Percentiles rank a stretch among this genome's conserved stretches.
phyloP scores from a whole-genome alignment of 2,329 filamentous ascomycete genomes.

The Boeremia exigua region DNA sequence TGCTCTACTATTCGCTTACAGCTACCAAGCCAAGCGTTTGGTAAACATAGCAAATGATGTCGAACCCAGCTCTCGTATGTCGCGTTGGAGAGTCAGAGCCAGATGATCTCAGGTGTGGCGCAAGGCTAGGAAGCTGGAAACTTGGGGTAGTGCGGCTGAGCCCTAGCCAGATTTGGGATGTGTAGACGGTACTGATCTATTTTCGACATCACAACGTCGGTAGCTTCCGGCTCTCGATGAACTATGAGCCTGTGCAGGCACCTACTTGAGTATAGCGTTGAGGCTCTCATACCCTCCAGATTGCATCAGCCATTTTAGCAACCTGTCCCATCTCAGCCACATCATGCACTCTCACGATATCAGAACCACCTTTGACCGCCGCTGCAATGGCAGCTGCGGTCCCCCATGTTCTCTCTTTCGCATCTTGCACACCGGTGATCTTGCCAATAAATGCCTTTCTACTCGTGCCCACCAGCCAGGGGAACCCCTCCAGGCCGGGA shows the following conservation, averaged over 20 bases:
- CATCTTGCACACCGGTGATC: constrained; percentile 75
- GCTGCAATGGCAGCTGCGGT: constrained; percentile 89
- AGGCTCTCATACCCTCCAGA: constrained; percentile 64
- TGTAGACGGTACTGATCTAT: constrained; percentile 6
- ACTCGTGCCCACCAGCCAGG: constrained; percentile 89
- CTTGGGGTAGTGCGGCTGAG: constrained; percentile 5
- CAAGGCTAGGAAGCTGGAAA: background rate
- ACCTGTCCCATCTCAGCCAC: constrained; percentile 85
- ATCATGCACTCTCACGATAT: constrained; percentile 93
- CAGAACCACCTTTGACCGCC: constrained; percentile 83
- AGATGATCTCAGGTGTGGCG: constrained; percentile 1
- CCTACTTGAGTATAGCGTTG: background rate
- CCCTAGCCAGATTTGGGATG: background rate
- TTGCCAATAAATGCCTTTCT: constrained; percentile 88
- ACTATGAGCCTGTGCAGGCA: background rate
- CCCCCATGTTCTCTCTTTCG: constrained; percentile 77
- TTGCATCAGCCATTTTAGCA: constrained; percentile 88
- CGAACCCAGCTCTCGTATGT: background rate
- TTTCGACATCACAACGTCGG: background rate
- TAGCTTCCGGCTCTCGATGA: background rate
- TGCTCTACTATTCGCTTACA: background rate
- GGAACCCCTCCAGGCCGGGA: constrained; percentile 68
- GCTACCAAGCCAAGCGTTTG: background rate
- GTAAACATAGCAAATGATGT: background rate
- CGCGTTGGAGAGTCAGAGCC: background rate